A percentile compares a stretch with the other conserved stretches of the same genome.
These are phyloP conservation scores for Amanita muscaria DNA, from an alignment of 768 basidiomycete genomes.

Conservation along the genomic window DNA sequence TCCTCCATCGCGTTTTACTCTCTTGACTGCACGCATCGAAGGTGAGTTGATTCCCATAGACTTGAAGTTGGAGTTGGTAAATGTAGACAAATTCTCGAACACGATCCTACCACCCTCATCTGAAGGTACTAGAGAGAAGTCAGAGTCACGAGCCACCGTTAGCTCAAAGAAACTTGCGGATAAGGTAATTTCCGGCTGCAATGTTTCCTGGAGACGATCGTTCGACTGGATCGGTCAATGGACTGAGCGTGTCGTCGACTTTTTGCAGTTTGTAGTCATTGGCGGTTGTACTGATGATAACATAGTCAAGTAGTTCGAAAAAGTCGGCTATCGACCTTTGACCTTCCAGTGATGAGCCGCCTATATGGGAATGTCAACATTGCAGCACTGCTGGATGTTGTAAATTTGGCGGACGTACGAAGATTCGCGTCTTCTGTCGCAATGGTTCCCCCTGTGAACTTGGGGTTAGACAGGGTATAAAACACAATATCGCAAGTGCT, in stretches of 20 bases:
- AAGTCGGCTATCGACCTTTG: constrained; percentile 15
- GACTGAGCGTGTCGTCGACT: background rate
- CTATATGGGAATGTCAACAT: constrained; percentile 10
- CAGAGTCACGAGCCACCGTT: constrained; percentile 10
- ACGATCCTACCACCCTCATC: constrained; percentile 9
- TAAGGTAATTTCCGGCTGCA: constrained; percentile 13
- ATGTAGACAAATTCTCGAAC: background rate
- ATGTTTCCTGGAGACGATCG: constrained; percentile 14
- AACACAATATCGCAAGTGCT: too few relatives aligned
- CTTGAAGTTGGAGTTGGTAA: constrained; percentile 8
- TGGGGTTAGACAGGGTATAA: too few relatives aligned
- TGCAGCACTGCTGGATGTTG: background rate
- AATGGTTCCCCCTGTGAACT: background rate
- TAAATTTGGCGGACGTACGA: background rate
- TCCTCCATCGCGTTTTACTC: constrained; percentile 6
- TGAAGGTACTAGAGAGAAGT: constrained; percentile 14
- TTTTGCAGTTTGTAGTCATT: constrained; percentile 13
- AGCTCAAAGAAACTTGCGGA: constrained; percentile 11
- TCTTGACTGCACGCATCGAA: constrained; percentile 4
- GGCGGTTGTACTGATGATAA: constrained; percentile 7
- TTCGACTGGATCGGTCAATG: constrained; percentile 9
- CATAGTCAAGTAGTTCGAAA: constrained; percentile 13
- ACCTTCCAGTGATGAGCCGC: constrained; percentile 14
- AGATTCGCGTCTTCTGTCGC: background rate
- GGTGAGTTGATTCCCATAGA: constrained; percentile 1